phyloP scores from a whole-genome alignment of 1,139 yeast species.

The Protomyces inouyei region DNA sequence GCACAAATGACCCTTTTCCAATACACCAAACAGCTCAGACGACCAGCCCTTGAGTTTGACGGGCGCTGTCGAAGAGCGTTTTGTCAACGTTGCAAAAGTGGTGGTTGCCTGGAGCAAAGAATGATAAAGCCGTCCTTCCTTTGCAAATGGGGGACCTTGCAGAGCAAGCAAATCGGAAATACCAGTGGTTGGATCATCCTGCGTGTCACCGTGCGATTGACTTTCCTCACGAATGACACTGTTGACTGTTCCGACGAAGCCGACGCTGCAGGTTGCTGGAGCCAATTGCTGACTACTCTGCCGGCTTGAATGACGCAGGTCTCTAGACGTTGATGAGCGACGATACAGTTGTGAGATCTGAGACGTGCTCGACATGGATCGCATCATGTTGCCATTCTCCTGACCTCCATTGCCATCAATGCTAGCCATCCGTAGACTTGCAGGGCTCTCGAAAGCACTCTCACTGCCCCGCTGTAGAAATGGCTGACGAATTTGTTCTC shows the following conservation, averaged over 20 bases:
- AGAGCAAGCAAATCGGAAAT: slow-evolving; percentile 57
- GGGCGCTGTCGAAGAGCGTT: neutral
- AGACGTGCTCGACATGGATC: neutral
- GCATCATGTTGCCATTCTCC: neutral
- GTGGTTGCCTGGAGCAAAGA: slow-evolving; percentile 43
- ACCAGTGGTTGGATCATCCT: slow-evolving; percentile 34
- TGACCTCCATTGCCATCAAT: neutral
- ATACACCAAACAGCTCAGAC: slow-evolving; percentile 37
- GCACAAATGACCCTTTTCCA: slow-evolving; percentile 40
- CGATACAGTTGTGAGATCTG: neutral
- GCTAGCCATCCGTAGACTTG: neutral
- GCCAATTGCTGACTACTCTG: neutral
- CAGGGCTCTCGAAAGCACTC: neutral
- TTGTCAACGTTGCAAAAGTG: slow-evolving; percentile 4
- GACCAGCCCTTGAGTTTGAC: slow-evolving; percentile 37
- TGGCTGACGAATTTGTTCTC: slow-evolving; percentile 27
- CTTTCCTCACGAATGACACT: slow-evolving; percentile 37
- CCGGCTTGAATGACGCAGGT: slow-evolving; percentile 28
- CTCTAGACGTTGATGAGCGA: neutral
- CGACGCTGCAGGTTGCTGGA: slow-evolving; percentile 30
- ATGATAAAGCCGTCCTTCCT: slow-evolving; percentile 64
- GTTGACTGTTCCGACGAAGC: slow-evolving; percentile 39
- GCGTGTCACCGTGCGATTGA: neutral
- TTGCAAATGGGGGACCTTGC: slow-evolving; percentile 72
- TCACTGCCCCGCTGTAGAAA: neutral